Conservation (phyloP, 2,329 filamentous ascomycete species). For the Fonsecaea nubica region DNA sequence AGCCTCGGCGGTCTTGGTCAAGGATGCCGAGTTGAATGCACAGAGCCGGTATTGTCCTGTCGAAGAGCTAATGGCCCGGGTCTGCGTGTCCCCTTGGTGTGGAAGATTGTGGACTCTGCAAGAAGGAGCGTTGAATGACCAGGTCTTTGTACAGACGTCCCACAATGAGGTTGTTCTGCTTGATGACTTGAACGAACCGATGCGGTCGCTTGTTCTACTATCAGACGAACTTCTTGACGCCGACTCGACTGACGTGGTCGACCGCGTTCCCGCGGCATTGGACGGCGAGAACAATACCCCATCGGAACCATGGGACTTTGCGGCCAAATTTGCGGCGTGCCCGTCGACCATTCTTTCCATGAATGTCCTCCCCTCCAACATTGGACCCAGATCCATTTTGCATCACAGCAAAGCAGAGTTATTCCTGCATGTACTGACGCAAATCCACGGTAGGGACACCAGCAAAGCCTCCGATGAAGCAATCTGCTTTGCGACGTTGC, state of each 20-base stretch:
- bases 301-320: neutral
- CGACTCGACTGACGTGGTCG: neutral
- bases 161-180: neutral
- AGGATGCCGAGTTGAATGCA: conserved; percentile 2
- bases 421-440: neutral
- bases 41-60: neutral
- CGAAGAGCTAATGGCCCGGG: conserved; percentile 3
- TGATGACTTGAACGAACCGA: neutral
- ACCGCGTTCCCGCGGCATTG: neutral
- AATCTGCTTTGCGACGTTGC: neutral
- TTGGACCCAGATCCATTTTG: neutral
- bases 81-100: neutral
- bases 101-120: conserved; percentile 6
- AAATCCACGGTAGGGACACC: neutral
- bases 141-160: conserved; percentile 1
- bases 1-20: neutral
- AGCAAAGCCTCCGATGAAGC: conserved; percentile 5
- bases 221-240: neutral
- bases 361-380: neutral
- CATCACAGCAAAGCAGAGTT: neutral
- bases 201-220: neutral
- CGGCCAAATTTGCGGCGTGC: neutral
- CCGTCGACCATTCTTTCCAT: neutral
- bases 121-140: conserved; percentile 5
- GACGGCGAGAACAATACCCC: neutral